Evolutionary conservation across 495 filamentous ascomycete genomes (phyloP).

Genomic region (Parathielavia appendiculata): DNA sequence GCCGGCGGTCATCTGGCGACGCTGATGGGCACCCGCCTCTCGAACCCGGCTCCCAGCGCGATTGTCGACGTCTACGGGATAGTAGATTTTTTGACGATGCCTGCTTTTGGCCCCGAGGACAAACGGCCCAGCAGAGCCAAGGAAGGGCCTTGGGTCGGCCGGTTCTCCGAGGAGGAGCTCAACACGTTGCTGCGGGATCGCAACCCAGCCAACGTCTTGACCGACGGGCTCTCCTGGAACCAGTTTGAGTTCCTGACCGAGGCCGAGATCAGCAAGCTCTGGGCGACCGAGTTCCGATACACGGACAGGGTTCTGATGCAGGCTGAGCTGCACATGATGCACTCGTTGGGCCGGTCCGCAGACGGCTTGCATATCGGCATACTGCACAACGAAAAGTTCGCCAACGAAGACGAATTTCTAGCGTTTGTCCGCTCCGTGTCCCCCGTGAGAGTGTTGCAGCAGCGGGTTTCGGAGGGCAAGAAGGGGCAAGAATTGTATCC

Average conservation of each 20-base stretch:
- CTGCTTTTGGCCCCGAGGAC: conserved; percentile 4
- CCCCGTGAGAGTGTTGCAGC: conserved; percentile 16
- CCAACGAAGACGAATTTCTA: conserved; percentile 14
- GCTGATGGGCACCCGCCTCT: conserved; percentile 21
- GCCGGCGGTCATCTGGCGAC: conserved; percentile 28
- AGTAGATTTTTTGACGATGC: conserved; percentile 18
- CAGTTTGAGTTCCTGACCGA: conserved; percentile 20
- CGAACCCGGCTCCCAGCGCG: conserved; percentile 16
- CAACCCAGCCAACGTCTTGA: conserved; percentile 18
- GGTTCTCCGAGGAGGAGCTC: conserved; percentile 22
- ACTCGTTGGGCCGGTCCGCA: not conserved
- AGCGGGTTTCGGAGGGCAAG: conserved; percentile 1
- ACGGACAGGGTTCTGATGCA: conserved; percentile 23
- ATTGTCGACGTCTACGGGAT: conserved; percentile 28
- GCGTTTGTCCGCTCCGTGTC: conserved; percentile 21
- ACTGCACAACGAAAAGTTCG: conserved; percentile 27
- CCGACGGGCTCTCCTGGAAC: conserved; percentile 24
- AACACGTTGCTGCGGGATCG: conserved; percentile 21
- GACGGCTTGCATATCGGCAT: conserved; percentile 17
- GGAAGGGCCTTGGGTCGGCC: conserved; percentile 17
- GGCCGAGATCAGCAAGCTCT: conserved; percentile 17
- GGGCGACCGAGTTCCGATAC: conserved; percentile 23
- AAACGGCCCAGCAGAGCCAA: not conserved
- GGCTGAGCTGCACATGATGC: conserved; percentile 27
- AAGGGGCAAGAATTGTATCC: conserved; percentile 17